Conservation (phyloP, 768 basidiomycete genomes). For the Leccinum uliginosum region DNA sequence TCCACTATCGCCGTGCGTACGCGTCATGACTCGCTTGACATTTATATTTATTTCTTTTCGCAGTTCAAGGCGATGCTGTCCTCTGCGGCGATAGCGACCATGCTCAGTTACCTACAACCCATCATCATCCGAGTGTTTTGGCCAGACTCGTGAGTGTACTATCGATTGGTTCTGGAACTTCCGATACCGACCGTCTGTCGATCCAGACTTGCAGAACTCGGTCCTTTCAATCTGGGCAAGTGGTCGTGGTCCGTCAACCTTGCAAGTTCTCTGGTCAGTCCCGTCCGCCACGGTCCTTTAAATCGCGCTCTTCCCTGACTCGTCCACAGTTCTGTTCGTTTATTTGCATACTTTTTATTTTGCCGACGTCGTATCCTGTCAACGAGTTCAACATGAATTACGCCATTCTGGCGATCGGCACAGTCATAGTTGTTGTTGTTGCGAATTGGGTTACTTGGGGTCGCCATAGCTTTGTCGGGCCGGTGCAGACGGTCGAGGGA, state of each 20-base stretch:
- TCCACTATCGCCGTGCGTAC: constrained; percentile 47
- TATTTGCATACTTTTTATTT: constrained; percentile 51
- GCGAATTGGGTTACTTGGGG: constrained; percentile 49
- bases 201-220: constrained; percentile 41
- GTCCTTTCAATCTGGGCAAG: constrained; percentile 48
- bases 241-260: constrained; percentile 53
- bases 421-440: constrained; percentile 40
- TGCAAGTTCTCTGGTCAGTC: constrained; percentile 41
- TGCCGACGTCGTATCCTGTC: constrained; percentile 53
- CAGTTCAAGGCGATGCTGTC: constrained; percentile 55
- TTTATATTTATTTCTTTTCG: background rate
- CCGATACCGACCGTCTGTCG: background rate
- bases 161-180: background rate
- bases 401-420: constrained; percentile 49
- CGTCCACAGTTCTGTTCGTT: constrained; percentile 44
- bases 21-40: background rate
- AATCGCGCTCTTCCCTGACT: background rate
- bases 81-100: constrained; percentile 53
- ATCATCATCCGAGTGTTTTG: constrained; percentile 57
- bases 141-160: constrained; percentile 41
- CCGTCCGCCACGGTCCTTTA: background rate
- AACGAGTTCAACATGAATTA: constrained; percentile 54
- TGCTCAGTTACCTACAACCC: constrained; percentile 56
- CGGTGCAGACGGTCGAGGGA: constrained; percentile 35
- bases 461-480: constrained; percentile 39